phyloP scores from a whole-genome alignment of 2,329 filamentous ascomycete genomes.

The Endoconidiophora polonica region DNA sequence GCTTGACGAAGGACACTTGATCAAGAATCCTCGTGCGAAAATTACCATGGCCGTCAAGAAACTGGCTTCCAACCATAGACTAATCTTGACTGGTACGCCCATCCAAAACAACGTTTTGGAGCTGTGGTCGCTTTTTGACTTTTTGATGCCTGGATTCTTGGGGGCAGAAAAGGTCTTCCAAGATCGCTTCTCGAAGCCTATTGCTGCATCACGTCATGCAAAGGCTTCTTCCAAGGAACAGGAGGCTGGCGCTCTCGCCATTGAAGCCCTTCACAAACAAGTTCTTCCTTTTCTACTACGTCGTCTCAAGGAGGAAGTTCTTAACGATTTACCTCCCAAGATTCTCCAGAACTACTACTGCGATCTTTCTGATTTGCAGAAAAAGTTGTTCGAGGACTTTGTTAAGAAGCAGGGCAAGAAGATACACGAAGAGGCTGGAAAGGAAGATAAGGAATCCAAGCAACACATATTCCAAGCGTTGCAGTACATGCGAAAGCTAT shows the following conservation, averaged over 20 bases:
- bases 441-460: slow-evolving; percentile 81
- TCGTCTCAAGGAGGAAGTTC: slow-evolving; percentile 90
- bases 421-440: slow-evolving; percentile 66
- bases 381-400: slow-evolving; percentile 92
- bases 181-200: slow-evolving; percentile 87
- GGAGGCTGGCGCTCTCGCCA: slow-evolving; percentile 86
- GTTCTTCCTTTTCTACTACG: slow-evolving; percentile 91
- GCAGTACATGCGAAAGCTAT: slow-evolving; percentile 98
- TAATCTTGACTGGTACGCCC: slow-evolving; percentile 91
- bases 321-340: slow-evolving; percentile 92
- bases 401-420: slow-evolving; percentile 84
- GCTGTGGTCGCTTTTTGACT: slow-evolving; percentile 95
- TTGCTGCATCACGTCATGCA: slow-evolving; percentile 82
- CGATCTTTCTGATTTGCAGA: slow-evolving; percentile 86
- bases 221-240: slow-evolving; percentile 98
- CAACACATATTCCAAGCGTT: slow-evolving; percentile 98
- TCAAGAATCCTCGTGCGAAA: slow-evolving; percentile 97
- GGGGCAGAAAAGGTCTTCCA: slow-evolving; percentile 91
- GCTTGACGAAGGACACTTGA: slow-evolving; percentile 90
- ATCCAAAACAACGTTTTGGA: slow-evolving; percentile 97
- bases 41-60: slow-evolving; percentile 86
- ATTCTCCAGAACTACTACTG: slow-evolving; percentile 99
- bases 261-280: slow-evolving; percentile 97
- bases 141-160: slow-evolving; percentile 95
- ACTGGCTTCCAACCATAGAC: slow-evolving; percentile 75